Conservation (phyloP, 2,329 filamentous ascomycete genomes). For the Pyrenophora seminiperda region DNA sequence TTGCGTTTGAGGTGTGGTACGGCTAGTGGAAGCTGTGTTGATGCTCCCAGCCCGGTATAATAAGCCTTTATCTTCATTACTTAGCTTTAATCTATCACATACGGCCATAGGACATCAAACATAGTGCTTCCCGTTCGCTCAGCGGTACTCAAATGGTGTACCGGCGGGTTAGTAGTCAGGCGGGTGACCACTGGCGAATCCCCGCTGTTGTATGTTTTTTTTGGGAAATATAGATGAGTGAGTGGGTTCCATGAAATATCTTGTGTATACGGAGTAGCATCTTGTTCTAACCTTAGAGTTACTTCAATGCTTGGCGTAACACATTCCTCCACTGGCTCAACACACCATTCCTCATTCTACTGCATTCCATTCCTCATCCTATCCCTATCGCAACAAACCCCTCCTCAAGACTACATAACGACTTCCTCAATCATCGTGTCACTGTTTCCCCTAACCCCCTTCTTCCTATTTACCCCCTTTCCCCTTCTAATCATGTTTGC, state of each 20-base stretch:
- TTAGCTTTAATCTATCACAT: too few relatives aligned
- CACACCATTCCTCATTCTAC: neutral
- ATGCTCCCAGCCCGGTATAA: constrained; percentile 32
- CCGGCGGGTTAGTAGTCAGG: too few relatives aligned
- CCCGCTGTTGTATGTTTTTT: too few relatives aligned
- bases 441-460: neutral
- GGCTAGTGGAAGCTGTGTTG: constrained; percentile 32
- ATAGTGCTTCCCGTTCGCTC: too few relatives aligned
- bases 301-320: neutral
- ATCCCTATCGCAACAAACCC: neutral
- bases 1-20: constrained; percentile 58
- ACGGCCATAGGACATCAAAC: too few relatives aligned
- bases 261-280: too few relatives aligned
- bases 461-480: neutral
- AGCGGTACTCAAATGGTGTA: too few relatives aligned
- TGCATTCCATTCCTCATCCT: neutral
- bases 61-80: neutral
- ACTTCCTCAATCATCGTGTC: neutral
- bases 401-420: neutral
- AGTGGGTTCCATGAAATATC: too few relatives aligned
- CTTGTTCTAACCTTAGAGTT: too few relatives aligned
- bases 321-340: neutral
- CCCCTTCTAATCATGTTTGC: neutral
- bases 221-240: too few relatives aligned
- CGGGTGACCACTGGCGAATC: too few relatives aligned